phyloP scores from a whole-genome alignment of 2,329 filamentous ascomycete species.

The Fusarium scirpi region DNA sequence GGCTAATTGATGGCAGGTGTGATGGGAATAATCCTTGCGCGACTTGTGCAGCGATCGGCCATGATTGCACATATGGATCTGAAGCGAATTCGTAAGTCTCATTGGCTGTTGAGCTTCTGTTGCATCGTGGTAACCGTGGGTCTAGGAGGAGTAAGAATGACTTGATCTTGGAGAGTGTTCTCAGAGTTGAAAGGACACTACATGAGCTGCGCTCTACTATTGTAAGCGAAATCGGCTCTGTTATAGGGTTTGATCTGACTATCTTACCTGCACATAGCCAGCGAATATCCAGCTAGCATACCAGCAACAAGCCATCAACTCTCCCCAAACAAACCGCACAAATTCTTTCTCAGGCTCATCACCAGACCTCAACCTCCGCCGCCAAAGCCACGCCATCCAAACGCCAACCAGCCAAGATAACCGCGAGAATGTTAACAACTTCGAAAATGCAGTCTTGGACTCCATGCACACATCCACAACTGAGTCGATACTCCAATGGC shows the following conservation, averaged over 20 bases:
- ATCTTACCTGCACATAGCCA: slow-evolving; percentile 10
- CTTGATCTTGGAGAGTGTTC: slow-evolving; percentile 62
- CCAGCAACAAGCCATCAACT: slow-evolving; percentile 30
- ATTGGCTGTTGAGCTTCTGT: fast-evolving
- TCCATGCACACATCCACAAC: slow-evolving; percentile 64
- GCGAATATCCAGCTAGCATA: slow-evolving; percentile 15
- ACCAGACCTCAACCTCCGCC: slow-evolving; percentile 33
- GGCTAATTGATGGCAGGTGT: slow-evolving; percentile 52
- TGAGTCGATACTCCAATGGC: slow-evolving; percentile 64
- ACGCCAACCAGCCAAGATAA: slow-evolving; percentile 40
- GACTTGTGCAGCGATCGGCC: slow-evolving; percentile 52
- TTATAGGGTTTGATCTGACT: no score
- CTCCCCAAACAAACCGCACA: slow-evolving; percentile 32
- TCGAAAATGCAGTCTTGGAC: slow-evolving; percentile 62
- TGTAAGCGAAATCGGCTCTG: slow-evolving; percentile 43
- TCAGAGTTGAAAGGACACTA: slow-evolving; percentile 61
- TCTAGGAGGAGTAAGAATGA: slow-evolving; percentile 62
- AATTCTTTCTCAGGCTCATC: slow-evolving; percentile 45
- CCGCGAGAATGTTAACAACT: slow-evolving; percentile 42
- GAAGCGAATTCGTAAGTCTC: slow-evolving; percentile 57
- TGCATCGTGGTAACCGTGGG: slow-evolving; percentile 10
- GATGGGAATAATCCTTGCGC: slow-evolving; percentile 61
- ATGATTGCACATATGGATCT: slow-evolving; percentile 57
- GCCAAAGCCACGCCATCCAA: slow-evolving; percentile 43
- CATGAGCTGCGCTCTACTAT: slow-evolving; percentile 59